Base-by-base conservation (phyloP, 805 yeast genomes). In the Clavispora carvajalis region DNA sequence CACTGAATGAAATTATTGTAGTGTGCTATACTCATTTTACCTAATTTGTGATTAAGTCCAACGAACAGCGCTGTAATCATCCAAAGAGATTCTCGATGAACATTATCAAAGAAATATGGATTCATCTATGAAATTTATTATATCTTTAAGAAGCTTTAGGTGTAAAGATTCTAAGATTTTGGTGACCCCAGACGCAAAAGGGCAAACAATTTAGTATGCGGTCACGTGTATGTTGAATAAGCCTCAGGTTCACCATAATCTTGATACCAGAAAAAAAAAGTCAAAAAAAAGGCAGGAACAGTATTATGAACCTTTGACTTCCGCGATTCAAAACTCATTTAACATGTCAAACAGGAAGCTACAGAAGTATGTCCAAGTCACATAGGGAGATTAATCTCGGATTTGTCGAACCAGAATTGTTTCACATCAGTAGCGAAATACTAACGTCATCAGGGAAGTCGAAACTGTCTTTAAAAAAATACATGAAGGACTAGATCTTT, bases 401-500 rank as follows among this genome's bases (percentile, higher is more conserved):
- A 28, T 15, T 28, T 15, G 10, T 16, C 19, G 12, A 28, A 10
- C 31, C 19, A 9, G 12, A 19, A 19, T 22, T 34, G 36, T 18
- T 16, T 34, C 25, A 21, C 16, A 26, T 16, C 12, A 15, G 31
- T 15, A 12, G 4, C 28, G 11, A 12, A 18, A 9, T 40, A 44
- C 55, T 51, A 51, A 51, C 51, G 10, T 3, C 3, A 13, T 11
- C 34, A 66, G 71, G 49, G 71, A 66, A 47, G 67, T 65, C 34
- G 71, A 66, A 44, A 60, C 65, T 25, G 59, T 69, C 39, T 69
- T 69, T 57, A 69, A 69, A 40, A 67, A 67, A 44, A 67, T 69
- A 39, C 69, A 61, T 43, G 74, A 69, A 44, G 74, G 74, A 13
- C 56, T 69, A 43, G 71, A 69, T 45, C 64, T 64, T 30, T 69